Conservation (phyloP, 257 asterid genomes). For the Lithospermum erythrorhizon region DNA sequence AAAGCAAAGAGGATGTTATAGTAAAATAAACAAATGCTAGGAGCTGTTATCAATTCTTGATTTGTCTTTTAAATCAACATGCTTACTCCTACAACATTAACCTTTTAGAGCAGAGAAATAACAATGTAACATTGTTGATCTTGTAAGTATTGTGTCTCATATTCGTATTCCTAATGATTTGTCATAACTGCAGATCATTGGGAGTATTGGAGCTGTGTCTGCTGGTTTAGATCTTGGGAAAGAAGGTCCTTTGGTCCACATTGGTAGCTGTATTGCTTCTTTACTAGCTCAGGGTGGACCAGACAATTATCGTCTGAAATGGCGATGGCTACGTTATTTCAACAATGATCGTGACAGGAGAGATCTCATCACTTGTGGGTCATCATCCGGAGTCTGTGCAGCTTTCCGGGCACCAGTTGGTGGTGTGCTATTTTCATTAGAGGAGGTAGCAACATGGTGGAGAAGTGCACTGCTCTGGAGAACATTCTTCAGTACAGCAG, state of each 20-base stretch:
- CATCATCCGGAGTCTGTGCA: conserved; percentile 85
- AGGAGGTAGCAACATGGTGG: conserved; percentile 99
- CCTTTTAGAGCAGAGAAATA: no score
- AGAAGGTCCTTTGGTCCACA: conserved; percentile 88
- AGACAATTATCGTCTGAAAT: conserved; percentile 56
- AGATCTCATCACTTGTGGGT: conserved; percentile 76
- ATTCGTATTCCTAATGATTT: neutral
- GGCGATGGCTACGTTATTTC: conserved; percentile 86
- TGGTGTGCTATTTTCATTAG: conserved; percentile 73
- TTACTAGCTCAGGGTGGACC: conserved; percentile 82
- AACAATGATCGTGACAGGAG: conserved; percentile 84
- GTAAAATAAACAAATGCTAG: no score
- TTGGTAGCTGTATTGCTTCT: conserved; percentile 76
- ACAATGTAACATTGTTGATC: neutral
- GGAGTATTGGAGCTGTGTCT: conserved; percentile 89
- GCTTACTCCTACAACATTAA: no score
- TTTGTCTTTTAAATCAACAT: no score
- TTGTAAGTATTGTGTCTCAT: neutral
- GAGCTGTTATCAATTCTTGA: no score
- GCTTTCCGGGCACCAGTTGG: conserved; percentile 93
- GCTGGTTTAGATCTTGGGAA: conserved; percentile 89
- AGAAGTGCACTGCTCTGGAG: conserved; percentile 95
- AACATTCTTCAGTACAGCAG: conserved; percentile 83
- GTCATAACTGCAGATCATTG: conserved; percentile 41
- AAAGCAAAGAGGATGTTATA: no score